Evolutionary conservation across 73 alveolate species (phyloP).

Genomic region (Stentor coeruleus): DNA sequence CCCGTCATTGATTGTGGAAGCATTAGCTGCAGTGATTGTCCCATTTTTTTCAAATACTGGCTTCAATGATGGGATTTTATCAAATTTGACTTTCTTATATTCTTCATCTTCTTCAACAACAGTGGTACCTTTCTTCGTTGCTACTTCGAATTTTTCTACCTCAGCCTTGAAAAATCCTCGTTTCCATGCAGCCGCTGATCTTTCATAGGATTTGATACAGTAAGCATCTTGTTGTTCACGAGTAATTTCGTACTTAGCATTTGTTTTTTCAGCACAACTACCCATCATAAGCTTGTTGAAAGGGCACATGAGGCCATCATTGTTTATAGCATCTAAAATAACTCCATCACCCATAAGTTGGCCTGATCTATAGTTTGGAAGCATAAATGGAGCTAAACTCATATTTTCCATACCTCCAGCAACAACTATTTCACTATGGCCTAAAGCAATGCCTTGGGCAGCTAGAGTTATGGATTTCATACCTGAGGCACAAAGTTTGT

Average conservation of each 20-base stretch:
- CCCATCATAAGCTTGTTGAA: conserved; percentile 71
- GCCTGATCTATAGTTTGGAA: conserved; percentile 65
- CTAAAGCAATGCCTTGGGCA: conserved; percentile 78
- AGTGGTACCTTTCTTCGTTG: neutral
- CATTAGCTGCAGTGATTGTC: conserved; percentile 61
- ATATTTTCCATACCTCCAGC: conserved; percentile 85
- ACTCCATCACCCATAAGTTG: conserved; percentile 58
- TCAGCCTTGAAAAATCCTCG: conserved; percentile 69
- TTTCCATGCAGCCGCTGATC: conserved; percentile 74
- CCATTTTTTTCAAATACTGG: conserved; percentile 51
- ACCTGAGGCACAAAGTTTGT: conserved; percentile 83
- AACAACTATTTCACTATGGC: conserved; percentile 59
- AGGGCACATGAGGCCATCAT: conserved; percentile 73
- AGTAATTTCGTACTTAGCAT: conserved; percentile 52
- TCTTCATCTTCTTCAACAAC: conserved; percentile 53
- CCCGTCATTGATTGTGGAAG: conserved; percentile 61
- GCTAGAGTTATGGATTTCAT: conserved; percentile 74
- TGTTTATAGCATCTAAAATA: conserved; percentile 54
- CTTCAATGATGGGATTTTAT: conserved; percentile 40
- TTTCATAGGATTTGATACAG: conserved; percentile 63
- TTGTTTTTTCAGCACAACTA: conserved; percentile 64
- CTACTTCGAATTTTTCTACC: conserved; percentile 54
- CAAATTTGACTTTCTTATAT: conserved; percentile 46
- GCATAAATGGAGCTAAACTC: conserved; percentile 80
- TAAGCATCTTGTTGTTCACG: conserved; percentile 75